phyloP scores from a whole-genome alignment of 176 grass and related monocot genomes.

The Eleusine coracana region DNA sequence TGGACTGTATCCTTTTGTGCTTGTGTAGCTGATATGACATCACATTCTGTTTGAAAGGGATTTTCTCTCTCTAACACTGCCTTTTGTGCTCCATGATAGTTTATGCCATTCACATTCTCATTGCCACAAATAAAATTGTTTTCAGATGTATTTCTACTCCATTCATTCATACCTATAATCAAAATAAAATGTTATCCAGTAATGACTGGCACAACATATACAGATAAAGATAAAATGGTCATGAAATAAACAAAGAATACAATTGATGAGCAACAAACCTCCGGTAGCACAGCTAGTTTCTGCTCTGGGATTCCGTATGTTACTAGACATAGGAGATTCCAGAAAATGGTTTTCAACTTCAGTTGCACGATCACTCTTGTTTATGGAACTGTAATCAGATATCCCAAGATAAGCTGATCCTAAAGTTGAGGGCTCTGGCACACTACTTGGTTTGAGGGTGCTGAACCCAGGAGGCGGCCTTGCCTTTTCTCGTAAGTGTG shows the following conservation, averaged over 20 bases:
- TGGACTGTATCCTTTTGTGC: constrained; percentile 53
- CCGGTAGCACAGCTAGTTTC: constrained; percentile 49
- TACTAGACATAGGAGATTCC: constrained; percentile 74
- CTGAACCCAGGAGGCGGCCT: constrained; percentile 84
- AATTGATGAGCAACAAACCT: constrained; percentile 60
- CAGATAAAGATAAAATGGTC: not conserved
- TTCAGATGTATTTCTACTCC: constrained; percentile 42
- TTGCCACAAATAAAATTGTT: constrained; percentile 38
- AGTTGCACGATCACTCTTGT: constrained; percentile 47
- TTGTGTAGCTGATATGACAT: constrained; percentile 43
- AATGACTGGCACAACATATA: constrained; percentile 1
- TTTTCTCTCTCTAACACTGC: constrained; percentile 73
- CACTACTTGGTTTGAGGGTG: constrained; percentile 51
- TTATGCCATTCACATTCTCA: constrained; percentile 53
- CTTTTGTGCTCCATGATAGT: constrained; percentile 68
- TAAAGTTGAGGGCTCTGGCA: constrained; percentile 35
- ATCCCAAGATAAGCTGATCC: constrained; percentile 49
- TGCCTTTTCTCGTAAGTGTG: constrained; percentile 79
- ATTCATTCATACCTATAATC: constrained; percentile 66
- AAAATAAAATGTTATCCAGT: constrained; percentile 17
- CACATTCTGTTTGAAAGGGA: constrained; percentile 49
- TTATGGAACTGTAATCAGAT: constrained; percentile 42
- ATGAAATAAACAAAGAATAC: constrained; percentile 15
- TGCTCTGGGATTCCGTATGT: constrained; percentile 39
- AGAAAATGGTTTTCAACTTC: constrained; percentile 70